Conservation (phyloP, 2,329 filamentous ascomycete species). For the Ascochyta viciae-villosae region DNA sequence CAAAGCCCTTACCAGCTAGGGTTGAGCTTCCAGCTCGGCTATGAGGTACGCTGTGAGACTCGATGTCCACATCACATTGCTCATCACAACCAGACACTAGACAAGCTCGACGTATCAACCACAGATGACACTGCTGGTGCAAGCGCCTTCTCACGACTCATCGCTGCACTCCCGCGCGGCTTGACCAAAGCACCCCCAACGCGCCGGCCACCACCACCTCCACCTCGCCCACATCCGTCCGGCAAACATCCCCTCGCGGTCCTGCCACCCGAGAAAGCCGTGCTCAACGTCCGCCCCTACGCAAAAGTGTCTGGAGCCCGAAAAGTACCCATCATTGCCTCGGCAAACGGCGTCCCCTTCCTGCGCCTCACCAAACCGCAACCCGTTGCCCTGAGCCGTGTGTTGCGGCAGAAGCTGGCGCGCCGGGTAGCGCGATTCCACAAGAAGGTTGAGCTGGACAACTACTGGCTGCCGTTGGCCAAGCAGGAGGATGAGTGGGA, state of each 20-base stretch:
- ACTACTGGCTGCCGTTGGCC: slow-evolving; percentile 51
- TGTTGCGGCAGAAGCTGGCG: slow-evolving; percentile 61
- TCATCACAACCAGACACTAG: slow-evolving; percentile 45
- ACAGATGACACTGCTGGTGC: slow-evolving; percentile 39
- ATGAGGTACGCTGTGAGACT: slow-evolving; percentile 58
- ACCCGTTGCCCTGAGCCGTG: slow-evolving; percentile 62
- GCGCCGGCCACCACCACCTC: slow-evolving; percentile 6
- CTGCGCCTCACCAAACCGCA: slow-evolving; percentile 73
- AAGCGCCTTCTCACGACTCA: slow-evolving; percentile 32
- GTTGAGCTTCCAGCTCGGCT: slow-evolving; percentile 70
- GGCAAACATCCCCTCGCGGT: slow-evolving; percentile 33
- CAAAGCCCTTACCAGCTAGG: slow-evolving; percentile 67
- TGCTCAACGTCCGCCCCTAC: slow-evolving; percentile 61
- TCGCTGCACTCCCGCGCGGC: slow-evolving; percentile 51
- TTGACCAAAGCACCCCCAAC: slow-evolving; percentile 30
- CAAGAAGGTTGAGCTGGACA: slow-evolving; percentile 50
- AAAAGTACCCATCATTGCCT: slow-evolving; percentile 65
- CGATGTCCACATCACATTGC: neutral
- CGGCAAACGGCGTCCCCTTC: slow-evolving; percentile 66
- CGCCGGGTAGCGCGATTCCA: slow-evolving; percentile 54
- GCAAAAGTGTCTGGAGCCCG: slow-evolving; percentile 60
- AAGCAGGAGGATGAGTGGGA: slow-evolving; percentile 60
- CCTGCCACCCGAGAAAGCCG: slow-evolving; percentile 46
- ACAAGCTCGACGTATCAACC: slow-evolving; percentile 53
- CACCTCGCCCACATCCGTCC: slow-evolving; percentile 12